A percentile compares a stretch with the other conserved stretches of the same genome.
phyloP scores from a whole-genome alignment of 129 eudicot species.

The Arctium minus region DNA sequence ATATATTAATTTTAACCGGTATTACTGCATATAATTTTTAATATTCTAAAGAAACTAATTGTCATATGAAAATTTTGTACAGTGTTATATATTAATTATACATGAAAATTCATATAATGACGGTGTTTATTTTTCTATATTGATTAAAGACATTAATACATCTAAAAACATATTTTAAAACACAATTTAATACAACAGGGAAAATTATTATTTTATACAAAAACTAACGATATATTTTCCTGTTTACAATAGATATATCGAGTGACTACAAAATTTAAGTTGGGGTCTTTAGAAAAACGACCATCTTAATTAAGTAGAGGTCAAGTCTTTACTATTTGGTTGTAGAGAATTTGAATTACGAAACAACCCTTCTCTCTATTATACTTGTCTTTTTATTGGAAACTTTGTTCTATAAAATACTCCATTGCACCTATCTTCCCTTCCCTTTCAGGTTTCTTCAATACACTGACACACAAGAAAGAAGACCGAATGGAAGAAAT shows the following conservation, averaged over 20 bases:
- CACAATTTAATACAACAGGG: not conserved
- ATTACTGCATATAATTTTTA: not conserved
- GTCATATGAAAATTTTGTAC: not conserved
- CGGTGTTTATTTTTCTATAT: not conserved
- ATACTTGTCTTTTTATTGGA: conserved; percentile 3
- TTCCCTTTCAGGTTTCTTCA: conserved; percentile 11
- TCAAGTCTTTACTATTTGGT: too few relatives aligned
- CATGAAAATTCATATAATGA: not conserved
- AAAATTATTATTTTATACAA: not conserved
- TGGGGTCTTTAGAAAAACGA: too few relatives aligned
- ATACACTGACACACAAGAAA: not conserved
- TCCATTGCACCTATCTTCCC: not conserved
- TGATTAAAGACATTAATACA: not conserved
- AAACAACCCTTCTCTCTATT: not conserved
- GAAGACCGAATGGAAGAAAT: conserved; percentile 57
- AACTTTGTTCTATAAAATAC: conserved; percentile 22
- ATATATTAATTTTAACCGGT: not conserved
- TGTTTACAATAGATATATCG: not conserved
- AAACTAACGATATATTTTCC: not conserved
- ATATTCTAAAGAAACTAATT: too few relatives aligned
- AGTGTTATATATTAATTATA: too few relatives aligned
- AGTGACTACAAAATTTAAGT: conserved; percentile 19
- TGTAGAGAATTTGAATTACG: too few relatives aligned
- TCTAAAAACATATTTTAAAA: not conserved
- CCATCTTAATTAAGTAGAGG: too few relatives aligned